Percentiles rank a stretch among this genome's conserved stretches.
phyloP scores from a whole-genome alignment of 257 asterid species.

The Striga asiatica region DNA sequence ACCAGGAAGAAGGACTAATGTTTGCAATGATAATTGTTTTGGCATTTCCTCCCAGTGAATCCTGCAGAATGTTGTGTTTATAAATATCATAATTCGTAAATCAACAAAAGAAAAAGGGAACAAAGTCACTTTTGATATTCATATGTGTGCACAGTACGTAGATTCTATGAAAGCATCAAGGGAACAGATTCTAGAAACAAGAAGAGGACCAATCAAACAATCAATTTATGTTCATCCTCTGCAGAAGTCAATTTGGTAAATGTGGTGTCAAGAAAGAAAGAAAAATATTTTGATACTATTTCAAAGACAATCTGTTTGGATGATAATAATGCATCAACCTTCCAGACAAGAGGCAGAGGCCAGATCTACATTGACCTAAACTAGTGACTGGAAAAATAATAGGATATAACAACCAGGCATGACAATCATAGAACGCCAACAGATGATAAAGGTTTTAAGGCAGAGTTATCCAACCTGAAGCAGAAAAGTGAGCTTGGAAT shows the following conservation, averaged over 20 bases:
- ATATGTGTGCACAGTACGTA: neutral
- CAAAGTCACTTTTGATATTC: neutral
- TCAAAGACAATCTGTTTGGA: neutral
- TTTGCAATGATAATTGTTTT: constrained; percentile 92
- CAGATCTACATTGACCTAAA: neutral
- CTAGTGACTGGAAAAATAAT: too few relatives aligned
- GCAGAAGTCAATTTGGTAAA: neutral
- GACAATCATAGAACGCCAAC: too few relatives aligned
- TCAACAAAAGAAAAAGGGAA: neutral
- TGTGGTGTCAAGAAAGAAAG: neutral
- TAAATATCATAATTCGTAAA: neutral
- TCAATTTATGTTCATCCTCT: neutral
- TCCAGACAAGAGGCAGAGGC: neutral
- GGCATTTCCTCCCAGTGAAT: constrained; percentile 96
- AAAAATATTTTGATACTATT: neutral
- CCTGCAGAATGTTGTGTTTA: constrained; percentile 34
- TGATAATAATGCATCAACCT: neutral
- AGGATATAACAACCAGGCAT: too few relatives aligned
- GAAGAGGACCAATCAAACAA: neutral
- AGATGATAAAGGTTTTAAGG: constrained; percentile 7
- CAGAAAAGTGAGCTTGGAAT: constrained; percentile 96
- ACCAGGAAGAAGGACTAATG: constrained; percentile 84
- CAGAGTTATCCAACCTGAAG: constrained; percentile 67
- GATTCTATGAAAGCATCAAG: neutral
- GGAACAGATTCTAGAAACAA: neutral